Percentiles rank a stretch among this genome's conserved stretches.
phyloP scores from a whole-genome alignment of 225 moss, liverwort and hornwort genomes.

The Polytrichum commune region DNA sequence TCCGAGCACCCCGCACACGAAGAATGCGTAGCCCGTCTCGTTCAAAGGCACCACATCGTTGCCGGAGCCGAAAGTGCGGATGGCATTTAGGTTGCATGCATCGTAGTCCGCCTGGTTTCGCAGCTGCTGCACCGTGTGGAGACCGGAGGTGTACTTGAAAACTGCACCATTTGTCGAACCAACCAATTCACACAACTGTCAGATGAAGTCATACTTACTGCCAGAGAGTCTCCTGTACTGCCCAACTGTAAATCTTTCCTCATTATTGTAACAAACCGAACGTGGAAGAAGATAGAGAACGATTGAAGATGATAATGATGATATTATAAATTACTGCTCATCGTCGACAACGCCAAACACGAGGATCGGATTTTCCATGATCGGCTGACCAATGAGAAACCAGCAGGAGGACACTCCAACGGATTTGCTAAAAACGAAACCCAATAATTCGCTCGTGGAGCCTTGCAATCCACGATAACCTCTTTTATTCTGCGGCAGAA shows the following conservation, averaged over 20 bases:
- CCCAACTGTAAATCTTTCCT: neutral
- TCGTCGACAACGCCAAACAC: neutral
- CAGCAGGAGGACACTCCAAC: too few species aligned
- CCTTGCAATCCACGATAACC: too few species aligned
- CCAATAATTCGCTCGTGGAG: neutral
- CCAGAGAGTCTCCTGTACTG: neutral
- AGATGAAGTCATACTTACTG: too few species aligned
- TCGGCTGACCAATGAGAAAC: too few species aligned
- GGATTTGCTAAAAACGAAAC: too few species aligned
- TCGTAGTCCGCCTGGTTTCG: constrained; percentile 21
- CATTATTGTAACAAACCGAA: too few species aligned
- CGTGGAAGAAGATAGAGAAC: neutral
- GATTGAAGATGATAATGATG: neutral
- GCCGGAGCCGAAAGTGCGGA: constrained; percentile 21
- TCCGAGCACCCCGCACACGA: constrained; percentile 28
- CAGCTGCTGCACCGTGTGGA: constrained; percentile 39
- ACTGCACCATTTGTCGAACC: constrained; percentile 15
- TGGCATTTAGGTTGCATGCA: constrained; percentile 26
- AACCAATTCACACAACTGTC: too few species aligned
- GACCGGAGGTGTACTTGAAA: constrained; percentile 29
- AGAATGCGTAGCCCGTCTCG: constrained; percentile 32
- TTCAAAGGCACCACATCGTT: constrained; percentile 28
- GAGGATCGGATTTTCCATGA: too few species aligned
- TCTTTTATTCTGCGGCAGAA: too few species aligned
- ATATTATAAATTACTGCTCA: neutral